Conservation (phyloP, 2,329 filamentous ascomycete genomes). For the Myrmaecium sp. region DNA sequence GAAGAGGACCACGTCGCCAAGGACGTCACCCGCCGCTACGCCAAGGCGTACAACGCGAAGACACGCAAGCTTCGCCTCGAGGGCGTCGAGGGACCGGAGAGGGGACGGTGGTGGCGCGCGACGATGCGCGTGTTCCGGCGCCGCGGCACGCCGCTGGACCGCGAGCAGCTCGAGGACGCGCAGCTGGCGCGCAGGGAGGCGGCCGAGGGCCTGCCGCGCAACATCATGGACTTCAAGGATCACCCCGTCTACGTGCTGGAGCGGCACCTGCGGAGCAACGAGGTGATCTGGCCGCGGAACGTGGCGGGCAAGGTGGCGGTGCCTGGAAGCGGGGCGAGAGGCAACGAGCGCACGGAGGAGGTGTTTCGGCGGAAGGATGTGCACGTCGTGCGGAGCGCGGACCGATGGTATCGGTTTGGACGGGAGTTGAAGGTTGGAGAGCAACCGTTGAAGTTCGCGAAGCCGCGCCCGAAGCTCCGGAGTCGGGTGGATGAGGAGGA, state of each 20-base stretch:
- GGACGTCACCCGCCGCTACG: conserved; percentile 79
- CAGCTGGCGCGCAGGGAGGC: conserved; percentile 56
- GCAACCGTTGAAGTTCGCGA: conserved; percentile 59
- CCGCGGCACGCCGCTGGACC: conserved; percentile 28
- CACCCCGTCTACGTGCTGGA: conserved; percentile 64
- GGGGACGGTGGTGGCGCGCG: conserved; percentile 37
- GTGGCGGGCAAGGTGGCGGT: conserved; percentile 63
- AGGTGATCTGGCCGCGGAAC: conserved; percentile 59
- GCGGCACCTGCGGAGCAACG: conserved; percentile 65
- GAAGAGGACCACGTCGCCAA: conserved; percentile 60
- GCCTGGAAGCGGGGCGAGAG: conserved; percentile 39
- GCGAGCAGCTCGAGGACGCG: conserved; percentile 71
- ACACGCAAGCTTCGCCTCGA: conserved; percentile 73
- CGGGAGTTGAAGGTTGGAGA: conserved; percentile 59
- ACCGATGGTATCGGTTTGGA: conserved; percentile 84
- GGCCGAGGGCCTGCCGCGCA: conserved; percentile 65
- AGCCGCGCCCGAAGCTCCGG: conserved; percentile 16
- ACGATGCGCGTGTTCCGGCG: conserved; percentile 29
- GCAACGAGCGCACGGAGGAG: conserved; percentile 47
- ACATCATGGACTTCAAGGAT: conserved; percentile 72
- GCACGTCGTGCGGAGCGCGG: conserved; percentile 55
- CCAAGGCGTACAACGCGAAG: conserved; percentile 79
- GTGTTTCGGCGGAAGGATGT: conserved; percentile 77
- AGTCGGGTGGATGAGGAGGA: conserved; percentile 13
- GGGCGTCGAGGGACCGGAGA: conserved; percentile 34